phyloP scores from a whole-genome alignment of 192 early-diverging fungal species.

The Mortierella hygrophila region DNA sequence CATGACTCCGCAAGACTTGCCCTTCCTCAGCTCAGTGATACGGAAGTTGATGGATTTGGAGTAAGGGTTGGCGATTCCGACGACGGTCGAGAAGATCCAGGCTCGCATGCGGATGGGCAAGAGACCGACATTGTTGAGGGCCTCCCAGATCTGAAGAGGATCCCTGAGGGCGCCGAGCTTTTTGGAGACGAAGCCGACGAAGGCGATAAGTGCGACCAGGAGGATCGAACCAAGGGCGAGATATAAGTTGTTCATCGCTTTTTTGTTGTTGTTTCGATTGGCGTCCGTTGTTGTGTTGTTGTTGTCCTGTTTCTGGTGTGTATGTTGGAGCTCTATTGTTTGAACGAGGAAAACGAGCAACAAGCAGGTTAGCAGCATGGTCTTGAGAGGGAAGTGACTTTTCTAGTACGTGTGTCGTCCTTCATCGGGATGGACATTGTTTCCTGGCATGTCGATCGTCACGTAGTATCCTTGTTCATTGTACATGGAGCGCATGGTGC shows the following conservation, averaged over 20 bases:
- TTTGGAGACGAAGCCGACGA: slow-evolving; percentile 24
- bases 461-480: too few species aligned
- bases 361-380: too few species aligned
- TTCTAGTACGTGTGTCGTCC: too few species aligned
- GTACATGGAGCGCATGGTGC: too few species aligned
- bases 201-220: slow-evolving; percentile 2
- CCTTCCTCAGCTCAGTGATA: slow-evolving; percentile 65
- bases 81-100: slow-evolving; percentile 62
- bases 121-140: slow-evolving; percentile 57
- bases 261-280: background rate
- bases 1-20: slow-evolving; percentile 67
- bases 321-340: too few species aligned
- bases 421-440: too few species aligned
- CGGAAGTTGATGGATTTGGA: slow-evolving; percentile 66
- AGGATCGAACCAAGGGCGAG: background rate
- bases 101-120: slow-evolving; percentile 60
- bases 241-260: slow-evolving; percentile 5
- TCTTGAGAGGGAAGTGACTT: too few species aligned
- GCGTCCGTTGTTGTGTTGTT: slow-evolving; percentile 3
- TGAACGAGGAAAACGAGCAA: too few species aligned
- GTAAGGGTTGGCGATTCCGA: slow-evolving; percentile 64
- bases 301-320: background rate
- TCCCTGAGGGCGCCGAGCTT: slow-evolving; percentile 48
- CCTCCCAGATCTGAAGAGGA: slow-evolving; percentile 65
- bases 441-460: too few species aligned